A percentile compares a stretch with the other conserved stretches of the same genome.
Evolutionary conservation across 805 yeast genomes (phyloP).

Genomic region (Kodamaea sagamina): DNA sequence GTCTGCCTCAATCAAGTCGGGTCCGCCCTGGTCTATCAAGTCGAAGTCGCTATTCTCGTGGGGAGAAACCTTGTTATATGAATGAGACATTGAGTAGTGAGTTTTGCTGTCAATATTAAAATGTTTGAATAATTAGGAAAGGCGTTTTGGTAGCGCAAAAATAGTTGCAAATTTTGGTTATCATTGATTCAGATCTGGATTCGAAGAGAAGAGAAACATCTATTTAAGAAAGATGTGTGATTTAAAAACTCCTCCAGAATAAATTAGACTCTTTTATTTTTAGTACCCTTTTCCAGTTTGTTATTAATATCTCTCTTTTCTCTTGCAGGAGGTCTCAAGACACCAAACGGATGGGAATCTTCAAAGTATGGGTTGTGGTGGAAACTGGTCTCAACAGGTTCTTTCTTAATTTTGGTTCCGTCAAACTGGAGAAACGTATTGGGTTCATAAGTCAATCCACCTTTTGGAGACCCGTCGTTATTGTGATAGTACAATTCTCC

Average conservation of each 20-base stretch:
- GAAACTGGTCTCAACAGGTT: too few relatives aligned
- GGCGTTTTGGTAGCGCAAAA: not conserved
- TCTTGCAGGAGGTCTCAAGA: too few relatives aligned
- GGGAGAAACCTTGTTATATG: conserved; percentile 5
- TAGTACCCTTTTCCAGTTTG: too few relatives aligned
- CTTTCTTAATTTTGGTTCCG: not conserved
- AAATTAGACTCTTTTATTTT: too few relatives aligned
- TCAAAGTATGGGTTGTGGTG: not conserved
- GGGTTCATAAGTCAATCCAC: not conserved
- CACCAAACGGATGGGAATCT: not conserved
- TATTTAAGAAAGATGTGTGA: too few relatives aligned
- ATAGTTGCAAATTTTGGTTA: not conserved
- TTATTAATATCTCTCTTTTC: too few relatives aligned
- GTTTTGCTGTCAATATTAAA: not conserved
- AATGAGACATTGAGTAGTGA: conserved; percentile 11
- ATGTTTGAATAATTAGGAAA: not conserved
- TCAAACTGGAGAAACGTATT: not conserved
- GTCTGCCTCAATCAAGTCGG: conserved; percentile 24
- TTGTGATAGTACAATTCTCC: not conserved
- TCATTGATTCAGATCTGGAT: not conserved
- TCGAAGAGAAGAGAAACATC: not conserved
- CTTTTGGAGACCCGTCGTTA: not conserved
- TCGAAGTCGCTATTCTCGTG: conserved; percentile 9
- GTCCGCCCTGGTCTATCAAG: conserved; percentile 18
- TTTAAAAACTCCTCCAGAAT: too few relatives aligned